Conservation (phyloP, 2,329 filamentous ascomycete genomes). For the Helminthosporium solani region DNA sequence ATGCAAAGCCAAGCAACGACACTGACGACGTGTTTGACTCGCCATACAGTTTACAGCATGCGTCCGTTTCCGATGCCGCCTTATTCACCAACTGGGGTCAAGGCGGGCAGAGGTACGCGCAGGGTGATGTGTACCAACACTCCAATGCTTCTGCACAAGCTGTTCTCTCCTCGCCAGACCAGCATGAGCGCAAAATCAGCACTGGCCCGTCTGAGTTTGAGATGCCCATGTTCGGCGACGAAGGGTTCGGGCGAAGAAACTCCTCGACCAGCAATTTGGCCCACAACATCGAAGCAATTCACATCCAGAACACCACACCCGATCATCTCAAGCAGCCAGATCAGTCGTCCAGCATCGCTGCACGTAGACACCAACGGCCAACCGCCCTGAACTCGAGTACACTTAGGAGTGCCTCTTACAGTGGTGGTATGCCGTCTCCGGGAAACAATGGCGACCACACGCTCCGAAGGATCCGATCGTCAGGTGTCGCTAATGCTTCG, state of each 20-base stretch:
- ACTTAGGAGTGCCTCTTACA: conserved; percentile 46
- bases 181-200: conserved; percentile 33
- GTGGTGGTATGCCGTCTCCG: conserved; percentile 43
- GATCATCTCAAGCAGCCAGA: conserved; percentile 41
- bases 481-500: conserved; percentile 45
- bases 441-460: conserved; percentile 41
- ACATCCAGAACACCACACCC: conserved; percentile 37
- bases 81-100: conserved; percentile 30
- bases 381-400: conserved; percentile 44
- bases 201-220: conserved; percentile 36
- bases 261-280: conserved; percentile 44
- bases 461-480: conserved; percentile 51
- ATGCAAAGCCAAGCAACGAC: conserved; percentile 27
- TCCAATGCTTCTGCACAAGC: conserved; percentile 39
- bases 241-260: conserved; percentile 36
- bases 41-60: conserved; percentile 32
- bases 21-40: conserved; percentile 31
- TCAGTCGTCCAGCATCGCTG: conserved; percentile 45
- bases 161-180: conserved; percentile 36
- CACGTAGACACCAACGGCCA: conserved; percentile 44
- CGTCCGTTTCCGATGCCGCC: conserved; percentile 33
- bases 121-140: conserved; percentile 39
- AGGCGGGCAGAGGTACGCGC: conserved; percentile 24
- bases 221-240: conserved; percentile 31
- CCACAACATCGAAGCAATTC: conserved; percentile 42